phyloP scores from a whole-genome alignment of 106 monocot genomes.

The Cymbidium sinense region DNA sequence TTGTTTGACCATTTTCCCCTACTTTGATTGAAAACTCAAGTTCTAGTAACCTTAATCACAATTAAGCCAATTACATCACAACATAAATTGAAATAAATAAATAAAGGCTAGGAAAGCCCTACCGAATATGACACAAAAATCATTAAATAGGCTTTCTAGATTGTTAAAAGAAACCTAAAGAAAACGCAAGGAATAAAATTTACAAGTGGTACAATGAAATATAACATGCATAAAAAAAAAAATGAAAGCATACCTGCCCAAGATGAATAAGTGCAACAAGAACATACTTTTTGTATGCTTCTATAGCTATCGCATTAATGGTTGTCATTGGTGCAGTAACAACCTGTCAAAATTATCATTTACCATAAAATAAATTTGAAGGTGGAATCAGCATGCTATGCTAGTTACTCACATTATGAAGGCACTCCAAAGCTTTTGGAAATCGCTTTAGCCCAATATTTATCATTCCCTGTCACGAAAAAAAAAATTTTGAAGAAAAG shows the following conservation, averaged over 20 bases:
- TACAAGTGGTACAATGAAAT: constrained; percentile 1
- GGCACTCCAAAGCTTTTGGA: constrained; percentile 62
- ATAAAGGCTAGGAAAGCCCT: not conserved
- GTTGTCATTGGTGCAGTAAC: constrained; percentile 86
- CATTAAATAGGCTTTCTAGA: not conserved
- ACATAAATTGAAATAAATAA: not conserved
- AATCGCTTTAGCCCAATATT: constrained; percentile 84
- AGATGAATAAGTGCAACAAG: constrained; percentile 78
- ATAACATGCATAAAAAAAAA: not conserved
- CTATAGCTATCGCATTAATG: constrained; percentile 92
- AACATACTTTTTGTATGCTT: constrained; percentile 97
- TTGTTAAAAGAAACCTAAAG: not conserved
- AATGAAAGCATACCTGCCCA: constrained; percentile 65
- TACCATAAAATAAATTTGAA: constrained; percentile 6
- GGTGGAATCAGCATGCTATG: not conserved
- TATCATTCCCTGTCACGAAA: constrained; percentile 76
- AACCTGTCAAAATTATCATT: constrained; percentile 47
- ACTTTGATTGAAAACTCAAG: not conserved
- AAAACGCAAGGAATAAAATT: not conserved
- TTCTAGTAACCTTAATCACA: not conserved
- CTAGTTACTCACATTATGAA: constrained; percentile 68
- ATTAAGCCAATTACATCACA: not conserved
- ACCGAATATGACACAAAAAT: not conserved
- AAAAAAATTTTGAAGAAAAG: not conserved
- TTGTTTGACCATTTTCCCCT: not conserved